Evolutionary conservation across 495 filamentous ascomycete species (phyloP).

Genomic region (Entonaema liquescens): DNA sequence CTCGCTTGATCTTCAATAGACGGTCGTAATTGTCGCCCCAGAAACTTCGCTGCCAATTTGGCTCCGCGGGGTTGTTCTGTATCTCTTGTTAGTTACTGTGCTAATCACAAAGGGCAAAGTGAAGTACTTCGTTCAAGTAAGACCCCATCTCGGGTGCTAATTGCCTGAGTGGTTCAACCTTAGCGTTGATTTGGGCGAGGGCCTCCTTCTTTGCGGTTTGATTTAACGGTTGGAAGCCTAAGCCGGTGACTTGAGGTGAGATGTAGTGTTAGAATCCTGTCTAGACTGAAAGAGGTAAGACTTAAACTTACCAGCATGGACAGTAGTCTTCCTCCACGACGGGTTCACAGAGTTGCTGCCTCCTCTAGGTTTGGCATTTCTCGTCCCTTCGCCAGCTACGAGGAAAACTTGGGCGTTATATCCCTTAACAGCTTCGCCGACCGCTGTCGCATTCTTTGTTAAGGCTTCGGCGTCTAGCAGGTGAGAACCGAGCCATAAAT

Average conservation of each 20-base stretch:
- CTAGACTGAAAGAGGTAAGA: neutral
- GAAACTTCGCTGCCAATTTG: slow-evolving; percentile 58
- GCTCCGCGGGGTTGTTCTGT: slow-evolving; percentile 59
- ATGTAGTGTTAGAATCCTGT: neutral
- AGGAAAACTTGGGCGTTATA: slow-evolving; percentile 33
- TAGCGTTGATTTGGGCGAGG: slow-evolving; percentile 51
- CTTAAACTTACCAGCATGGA: slow-evolving; percentile 46
- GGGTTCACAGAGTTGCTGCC: slow-evolving; percentile 59
- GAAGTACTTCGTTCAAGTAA: slow-evolving; percentile 54
- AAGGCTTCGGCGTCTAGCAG: slow-evolving; percentile 50
- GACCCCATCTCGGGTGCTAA: slow-evolving; percentile 50
- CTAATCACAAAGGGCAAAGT: neutral
- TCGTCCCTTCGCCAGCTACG: slow-evolving; percentile 49
- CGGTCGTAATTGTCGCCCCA: slow-evolving; percentile 61
- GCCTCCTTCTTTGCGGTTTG: slow-evolving; percentile 50
- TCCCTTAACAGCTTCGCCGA: slow-evolving; percentile 40
- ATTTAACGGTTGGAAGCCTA: slow-evolving; percentile 52
- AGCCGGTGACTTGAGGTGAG: slow-evolving; percentile 39
- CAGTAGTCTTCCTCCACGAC: slow-evolving; percentile 63
- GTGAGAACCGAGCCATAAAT: slow-evolving; percentile 53
- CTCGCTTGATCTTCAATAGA: slow-evolving; percentile 58
- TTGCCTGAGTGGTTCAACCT: slow-evolving; percentile 51
- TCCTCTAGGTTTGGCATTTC: slow-evolving; percentile 52
- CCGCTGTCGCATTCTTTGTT: slow-evolving; percentile 28
- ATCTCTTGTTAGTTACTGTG: slow-evolving; percentile 17